Percentiles rank a stretch among this genome's conserved stretches.
Evolutionary conservation across 1,284 basidiomycete genomes (phyloP).

Genomic region (Cryptococcus sp.): DNA sequence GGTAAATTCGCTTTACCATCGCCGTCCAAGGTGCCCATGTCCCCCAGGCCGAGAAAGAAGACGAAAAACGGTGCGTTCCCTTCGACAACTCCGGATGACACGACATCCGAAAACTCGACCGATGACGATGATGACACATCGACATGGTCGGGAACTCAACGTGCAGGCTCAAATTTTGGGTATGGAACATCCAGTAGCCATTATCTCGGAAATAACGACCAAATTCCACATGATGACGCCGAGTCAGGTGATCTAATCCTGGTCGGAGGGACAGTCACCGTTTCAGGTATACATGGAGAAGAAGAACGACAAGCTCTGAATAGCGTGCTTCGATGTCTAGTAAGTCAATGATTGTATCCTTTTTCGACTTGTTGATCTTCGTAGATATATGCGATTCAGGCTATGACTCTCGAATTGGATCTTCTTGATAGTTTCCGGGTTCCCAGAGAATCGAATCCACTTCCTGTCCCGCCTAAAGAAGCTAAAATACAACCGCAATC

Average conservation of each 20-base stretch:
- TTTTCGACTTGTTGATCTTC: neutral
- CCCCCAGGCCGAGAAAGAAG: neutral
- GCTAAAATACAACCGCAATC: neutral
- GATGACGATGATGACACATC: conserved; percentile 7
- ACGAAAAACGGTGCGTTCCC: neutral
- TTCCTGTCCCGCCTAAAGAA: conserved; percentile 12
- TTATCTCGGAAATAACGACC: conserved; percentile 14
- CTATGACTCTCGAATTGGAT: conserved; percentile 27
- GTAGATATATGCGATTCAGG: conserved; percentile 28
- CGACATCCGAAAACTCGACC: neutral
- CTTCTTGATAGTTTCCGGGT: conserved; percentile 29
- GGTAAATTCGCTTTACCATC: conserved; percentile 1
- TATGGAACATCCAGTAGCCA: neutral
- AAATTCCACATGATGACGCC: conserved; percentile 14
- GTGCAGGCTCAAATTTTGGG: conserved; percentile 1
- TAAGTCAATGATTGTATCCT: conserved; percentile 9
- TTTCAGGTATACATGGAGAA: conserved; percentile 15
- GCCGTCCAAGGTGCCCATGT: neutral
- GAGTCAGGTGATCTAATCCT: conserved; percentile 11
- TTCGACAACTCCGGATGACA: neutral
- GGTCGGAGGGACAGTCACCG: conserved; percentile 30
- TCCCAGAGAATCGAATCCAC: conserved; percentile 20
- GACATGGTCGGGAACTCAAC: conserved; percentile 23
- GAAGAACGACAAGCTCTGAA: conserved; percentile 19
- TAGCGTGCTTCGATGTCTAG: conserved; percentile 18